phyloP scores from a whole-genome alignment of 1,284 basidiomycete genomes.

The Dichomitus squalens region DNA sequence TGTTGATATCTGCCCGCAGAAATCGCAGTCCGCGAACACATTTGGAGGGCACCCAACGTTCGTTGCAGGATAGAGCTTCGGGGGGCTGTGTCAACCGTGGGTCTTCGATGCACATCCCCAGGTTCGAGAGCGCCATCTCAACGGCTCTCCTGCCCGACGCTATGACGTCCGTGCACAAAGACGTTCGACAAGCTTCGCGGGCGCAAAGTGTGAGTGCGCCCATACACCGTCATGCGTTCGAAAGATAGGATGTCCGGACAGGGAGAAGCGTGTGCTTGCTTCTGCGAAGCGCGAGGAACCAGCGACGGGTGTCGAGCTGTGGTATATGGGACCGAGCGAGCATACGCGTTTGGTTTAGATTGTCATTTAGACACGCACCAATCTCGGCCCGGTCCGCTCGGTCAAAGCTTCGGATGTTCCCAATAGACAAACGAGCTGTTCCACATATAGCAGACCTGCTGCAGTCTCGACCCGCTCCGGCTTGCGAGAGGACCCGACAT shows the following conservation, averaged over 20 bases:
- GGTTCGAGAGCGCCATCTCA: neutral
- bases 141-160: neutral
- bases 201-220: conserved; percentile 6
- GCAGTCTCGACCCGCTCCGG: no score
- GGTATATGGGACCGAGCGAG: neutral
- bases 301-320: conserved; percentile 2
- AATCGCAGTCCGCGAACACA: neutral
- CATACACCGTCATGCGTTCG: conserved; percentile 5
- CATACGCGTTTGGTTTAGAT: no score
- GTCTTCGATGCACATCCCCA: neutral
- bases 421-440: no score
- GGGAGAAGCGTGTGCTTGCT: conserved; percentile 4
- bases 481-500: no score
- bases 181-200: neutral
- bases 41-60: neutral
- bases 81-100: neutral
- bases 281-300: neutral
- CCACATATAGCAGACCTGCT: no score
- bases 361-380: no score
- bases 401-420: no score
- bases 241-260: conserved; percentile 14
- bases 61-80: neutral
- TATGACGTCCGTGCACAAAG: neutral
- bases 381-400: no score
- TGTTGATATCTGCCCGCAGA: conserved; percentile 14